phyloP scores from a whole-genome alignment of 2,329 filamentous ascomycete species.

The Beauveria sp. region DNA sequence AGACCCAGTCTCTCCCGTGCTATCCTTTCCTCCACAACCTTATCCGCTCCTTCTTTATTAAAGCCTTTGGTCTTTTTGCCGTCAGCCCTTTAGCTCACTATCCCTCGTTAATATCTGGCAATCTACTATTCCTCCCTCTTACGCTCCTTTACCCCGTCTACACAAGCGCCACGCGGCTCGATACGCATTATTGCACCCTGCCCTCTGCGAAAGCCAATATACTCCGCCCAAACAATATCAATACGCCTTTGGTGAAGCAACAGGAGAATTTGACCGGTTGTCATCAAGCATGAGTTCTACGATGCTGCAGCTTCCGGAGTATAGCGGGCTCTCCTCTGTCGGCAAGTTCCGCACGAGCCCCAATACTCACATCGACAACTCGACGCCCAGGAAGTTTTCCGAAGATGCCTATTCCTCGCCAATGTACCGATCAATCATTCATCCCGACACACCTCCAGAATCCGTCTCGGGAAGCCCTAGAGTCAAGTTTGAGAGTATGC shows the following conservation, averaged over 20 bases:
- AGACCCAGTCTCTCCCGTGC: slow-evolving; percentile 3
- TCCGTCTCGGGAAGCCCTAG: slow-evolving; percentile 28
- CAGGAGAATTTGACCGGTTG: neutral
- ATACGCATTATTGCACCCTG: neutral
- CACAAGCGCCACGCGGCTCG: neutral
- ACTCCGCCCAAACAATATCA: neutral
- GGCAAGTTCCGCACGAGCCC: slow-evolving; percentile 17
- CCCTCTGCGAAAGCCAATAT: neutral
- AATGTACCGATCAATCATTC: slow-evolving; percentile 14
- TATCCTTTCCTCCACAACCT: slow-evolving; percentile 4
- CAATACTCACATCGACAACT: slow-evolving; percentile 15
- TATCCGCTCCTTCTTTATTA: slow-evolving; percentile 8
- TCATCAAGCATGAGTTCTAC: slow-evolving; percentile 7
- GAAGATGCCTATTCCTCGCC: slow-evolving; percentile 18
- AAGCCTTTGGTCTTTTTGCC: neutral
- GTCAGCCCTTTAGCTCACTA: slow-evolving; percentile 2
- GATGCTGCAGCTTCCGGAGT: slow-evolving; percentile 13
- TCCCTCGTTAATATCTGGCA: slow-evolving; percentile 10
- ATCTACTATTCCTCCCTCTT: slow-evolving; percentile 6
- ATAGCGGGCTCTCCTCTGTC: slow-evolving; percentile 11
- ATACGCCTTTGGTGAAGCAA: slow-evolving; percentile 1
- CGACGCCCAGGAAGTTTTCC: slow-evolving; percentile 15
- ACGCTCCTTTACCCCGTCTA: slow-evolving; percentile 10
- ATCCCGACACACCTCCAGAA: slow-evolving; percentile 23
- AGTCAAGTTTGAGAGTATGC: slow-evolving; percentile 26